Evolutionary conservation across 106 monocot genomes (phyloP).

Genomic region (Xerophyta viscosa): DNA sequence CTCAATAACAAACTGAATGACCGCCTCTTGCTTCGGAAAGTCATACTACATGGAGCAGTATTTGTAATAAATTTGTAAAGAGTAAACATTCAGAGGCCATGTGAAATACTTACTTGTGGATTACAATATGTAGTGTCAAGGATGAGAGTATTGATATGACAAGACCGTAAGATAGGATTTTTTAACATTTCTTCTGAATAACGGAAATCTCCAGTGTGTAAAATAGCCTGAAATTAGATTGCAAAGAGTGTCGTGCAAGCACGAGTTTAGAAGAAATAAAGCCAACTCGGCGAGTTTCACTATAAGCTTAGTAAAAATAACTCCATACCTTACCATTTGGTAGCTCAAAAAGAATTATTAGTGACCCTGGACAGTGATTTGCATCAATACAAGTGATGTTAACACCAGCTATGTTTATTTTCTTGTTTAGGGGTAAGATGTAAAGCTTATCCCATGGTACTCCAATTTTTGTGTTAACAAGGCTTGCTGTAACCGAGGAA

Average conservation of each 20-base stretch:
- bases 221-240: conserved; percentile 44
- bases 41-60: too few species aligned
- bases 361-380: conserved; percentile 93
- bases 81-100: too few species aligned
- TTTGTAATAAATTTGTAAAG: too few species aligned
- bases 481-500: conserved; percentile 82
- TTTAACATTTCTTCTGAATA: conserved; percentile 76
- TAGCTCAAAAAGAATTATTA: conserved; percentile 93
- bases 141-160: conserved; percentile 70
- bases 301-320: too few species aligned
- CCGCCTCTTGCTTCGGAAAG: conserved; percentile 91
- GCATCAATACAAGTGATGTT: conserved; percentile 85
- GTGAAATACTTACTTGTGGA: conserved; percentile 51
- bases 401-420: conserved; percentile 54
- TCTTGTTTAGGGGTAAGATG: conserved; percentile 74
- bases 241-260: neutral
- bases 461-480: conserved; percentile 86
- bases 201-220: conserved; percentile 96
- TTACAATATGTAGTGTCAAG: conserved; percentile 96
- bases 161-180: conserved; percentile 46
- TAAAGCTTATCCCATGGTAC: conserved; percentile 71
- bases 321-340: conserved; percentile 74
- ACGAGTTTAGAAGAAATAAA: too few species aligned
- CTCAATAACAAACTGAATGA: conserved; percentile 93
- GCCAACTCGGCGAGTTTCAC: too few species aligned